phyloP scores from a whole-genome alignment of 1,284 basidiomycete species.

The Fomitopsis schrenkii region DNA sequence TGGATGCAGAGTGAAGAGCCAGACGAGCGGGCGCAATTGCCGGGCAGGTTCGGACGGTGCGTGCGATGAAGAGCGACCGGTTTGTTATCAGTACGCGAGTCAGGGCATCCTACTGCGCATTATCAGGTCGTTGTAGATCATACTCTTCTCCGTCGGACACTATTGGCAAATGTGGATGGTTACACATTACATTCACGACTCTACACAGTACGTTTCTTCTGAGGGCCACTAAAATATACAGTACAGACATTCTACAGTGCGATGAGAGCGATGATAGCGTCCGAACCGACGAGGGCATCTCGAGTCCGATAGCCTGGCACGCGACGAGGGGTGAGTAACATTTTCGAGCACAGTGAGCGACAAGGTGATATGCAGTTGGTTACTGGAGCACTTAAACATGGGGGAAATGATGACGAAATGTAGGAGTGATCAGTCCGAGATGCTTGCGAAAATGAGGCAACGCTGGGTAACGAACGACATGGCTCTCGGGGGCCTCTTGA shows the following conservation, averaged over 20 bases:
- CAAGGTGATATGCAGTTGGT: not conserved
- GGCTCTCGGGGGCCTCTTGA: too few relatives aligned
- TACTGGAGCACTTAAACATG: not conserved
- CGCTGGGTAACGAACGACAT: not conserved
- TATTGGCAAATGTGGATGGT: not conserved
- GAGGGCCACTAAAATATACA: not conserved
- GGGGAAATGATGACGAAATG: not conserved
- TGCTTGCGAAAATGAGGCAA: not conserved
- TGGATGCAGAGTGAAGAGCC: conserved; percentile 25
- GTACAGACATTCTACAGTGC: not conserved
- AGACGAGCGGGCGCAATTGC: not conserved
- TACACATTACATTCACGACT: not conserved
- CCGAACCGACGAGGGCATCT: not conserved
- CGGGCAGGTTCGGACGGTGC: too few relatives aligned
- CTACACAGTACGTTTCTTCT: not conserved
- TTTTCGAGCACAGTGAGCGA: not conserved
- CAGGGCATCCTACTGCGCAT: too few relatives aligned
- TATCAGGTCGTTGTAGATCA: too few relatives aligned
- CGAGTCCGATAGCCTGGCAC: not conserved
- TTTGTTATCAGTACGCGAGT: too few relatives aligned
- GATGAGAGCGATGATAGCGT: not conserved
- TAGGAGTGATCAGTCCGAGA: not conserved
- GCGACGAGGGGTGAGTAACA: not conserved
- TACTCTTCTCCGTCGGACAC: too few relatives aligned
- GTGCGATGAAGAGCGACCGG: too few relatives aligned